phyloP scores from a whole-genome alignment of 257 asterid species.

The Anisodus acutangulus region DNA sequence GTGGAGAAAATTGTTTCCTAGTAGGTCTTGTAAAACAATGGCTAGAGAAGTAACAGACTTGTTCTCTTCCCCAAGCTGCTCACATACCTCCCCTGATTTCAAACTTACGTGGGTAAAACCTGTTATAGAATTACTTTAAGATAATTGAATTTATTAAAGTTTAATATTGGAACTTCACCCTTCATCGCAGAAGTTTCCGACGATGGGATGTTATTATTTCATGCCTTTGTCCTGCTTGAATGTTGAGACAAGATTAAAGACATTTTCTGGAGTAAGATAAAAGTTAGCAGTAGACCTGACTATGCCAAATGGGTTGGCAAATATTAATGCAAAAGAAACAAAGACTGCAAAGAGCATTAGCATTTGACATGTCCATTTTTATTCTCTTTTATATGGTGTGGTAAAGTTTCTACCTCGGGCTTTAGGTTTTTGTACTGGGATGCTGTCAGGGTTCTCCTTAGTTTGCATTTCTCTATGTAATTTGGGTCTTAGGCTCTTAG shows the following conservation, averaged over 20 bases:
- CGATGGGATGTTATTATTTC: not conserved
- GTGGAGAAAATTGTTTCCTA: constrained; percentile 5
- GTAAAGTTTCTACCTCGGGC: not conserved
- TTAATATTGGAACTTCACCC: not conserved
- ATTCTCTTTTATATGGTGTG: not conserved
- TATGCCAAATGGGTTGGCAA: not conserved
- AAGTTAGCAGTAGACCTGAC: not conserved
- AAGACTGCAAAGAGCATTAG: constrained; percentile 6
- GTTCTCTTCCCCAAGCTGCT: not conserved
- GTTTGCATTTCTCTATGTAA: not conserved
- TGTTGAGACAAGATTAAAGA: not conserved
- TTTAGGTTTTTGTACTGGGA: not conserved
- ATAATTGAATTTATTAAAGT: not conserved
- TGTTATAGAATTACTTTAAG: not conserved
- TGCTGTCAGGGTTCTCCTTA: constrained; percentile 20
- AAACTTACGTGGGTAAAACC: not conserved
- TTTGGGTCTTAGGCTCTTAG: not conserved
- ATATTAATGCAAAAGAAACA: constrained; percentile 11
- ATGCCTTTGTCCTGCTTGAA: not conserved
- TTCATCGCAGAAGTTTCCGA: not conserved
- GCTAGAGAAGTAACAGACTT: not conserved
- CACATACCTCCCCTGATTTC: not conserved
- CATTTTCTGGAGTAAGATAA: not conserved
- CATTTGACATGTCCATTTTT: constrained; percentile 5
- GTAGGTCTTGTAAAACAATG: not conserved